Evolutionary conservation across 2,329 filamentous ascomycete genomes (phyloP).

Genomic region (Huntiella bhutanensis): DNA sequence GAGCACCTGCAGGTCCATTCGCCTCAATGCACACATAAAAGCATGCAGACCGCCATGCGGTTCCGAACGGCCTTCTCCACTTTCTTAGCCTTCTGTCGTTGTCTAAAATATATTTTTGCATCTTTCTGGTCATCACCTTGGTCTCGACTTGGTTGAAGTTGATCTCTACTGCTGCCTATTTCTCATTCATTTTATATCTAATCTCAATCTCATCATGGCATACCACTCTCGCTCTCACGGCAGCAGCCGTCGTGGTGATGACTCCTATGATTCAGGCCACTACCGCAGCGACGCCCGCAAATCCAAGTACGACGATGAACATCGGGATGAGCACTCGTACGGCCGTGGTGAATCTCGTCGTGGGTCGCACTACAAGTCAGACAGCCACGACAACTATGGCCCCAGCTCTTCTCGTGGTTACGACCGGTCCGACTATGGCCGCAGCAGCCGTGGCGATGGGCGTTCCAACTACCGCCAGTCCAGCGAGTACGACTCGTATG

Average conservation of each 20-base stretch:
- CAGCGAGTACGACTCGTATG: background rate
- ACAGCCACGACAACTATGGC: slow-evolving; percentile 1
- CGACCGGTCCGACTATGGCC: background rate
- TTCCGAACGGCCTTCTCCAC: background rate
- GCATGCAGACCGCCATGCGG: background rate
- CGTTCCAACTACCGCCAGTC: background rate
- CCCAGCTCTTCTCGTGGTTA: background rate
- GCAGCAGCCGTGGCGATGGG: background rate
- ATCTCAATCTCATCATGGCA: slow-evolving; percentile 2
- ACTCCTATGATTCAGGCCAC: background rate
- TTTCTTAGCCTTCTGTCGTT: background rate
- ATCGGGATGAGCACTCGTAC: slow-evolving; percentile 1
- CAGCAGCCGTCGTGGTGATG: slow-evolving; percentile 4
- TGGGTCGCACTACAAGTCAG: slow-evolving; percentile 1
- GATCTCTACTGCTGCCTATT: background rate
- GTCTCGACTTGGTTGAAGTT: background rate
- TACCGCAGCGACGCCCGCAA: background rate
- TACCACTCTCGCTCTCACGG: slow-evolving; percentile 7
- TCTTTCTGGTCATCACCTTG: background rate
- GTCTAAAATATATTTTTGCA: background rate
- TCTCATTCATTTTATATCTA: background rate
- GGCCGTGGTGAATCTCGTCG: slow-evolving; percentile 1
- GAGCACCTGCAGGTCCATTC: background rate
- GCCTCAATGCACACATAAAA: slow-evolving; percentile 4
- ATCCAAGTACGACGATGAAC: background rate